Evolutionary conservation across 192 early-diverging fungal species (phyloP), one percentile per base, ranked within the genome.

Genomic region (Thoreauomyces humboldtii): DNA sequence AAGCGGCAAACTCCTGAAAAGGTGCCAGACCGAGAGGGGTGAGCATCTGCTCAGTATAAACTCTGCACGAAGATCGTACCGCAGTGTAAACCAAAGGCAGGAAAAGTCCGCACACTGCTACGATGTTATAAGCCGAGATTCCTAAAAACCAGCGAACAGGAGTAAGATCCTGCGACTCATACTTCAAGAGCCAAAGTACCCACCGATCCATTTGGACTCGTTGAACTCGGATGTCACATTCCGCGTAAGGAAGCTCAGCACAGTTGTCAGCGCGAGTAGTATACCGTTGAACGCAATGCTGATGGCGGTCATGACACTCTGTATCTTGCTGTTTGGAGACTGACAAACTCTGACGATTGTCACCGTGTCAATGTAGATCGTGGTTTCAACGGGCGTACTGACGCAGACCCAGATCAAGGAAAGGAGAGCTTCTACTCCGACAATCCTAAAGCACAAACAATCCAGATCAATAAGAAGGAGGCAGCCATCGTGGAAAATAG

Each of bases 201-300:
- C n/a, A n/a, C n/a, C 65, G 27, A 67, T 59, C 54, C 54, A 59
- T 31, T 67, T 67, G 3, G 65, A 29, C 44, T 67, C 65, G 46
- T 67, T 67, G 46, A 28, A 67, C 35, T 34, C 65, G 21, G 65
- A 58, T 6, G 19, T 21, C 7, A 67, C 65, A 17, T 50, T 59
- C 6, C 65, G 65, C 4, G 54, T 67, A 9, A 11, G 15, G 33
- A 25, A 50, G 28, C 46, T 36, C 46, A 62, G 29, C 33, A 62
- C 17, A 7, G 61, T 62, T 2, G 46, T 50, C 32, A 51, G 7
- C 28, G 48, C 32, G 2, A 62, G 61, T 5, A 62, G 47, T 7
- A 62, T 2, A 3, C 45, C 61, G 36, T 62, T 62, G 22, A 47
- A 62, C 6, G 14, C 61, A 7, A 62, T 32, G 61, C 44, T 25